Percentiles rank a stretch among this genome's conserved stretches.
phyloP scores from a whole-genome alignment of 495 filamentous ascomycete species.

The Thozetella sp. region DNA sequence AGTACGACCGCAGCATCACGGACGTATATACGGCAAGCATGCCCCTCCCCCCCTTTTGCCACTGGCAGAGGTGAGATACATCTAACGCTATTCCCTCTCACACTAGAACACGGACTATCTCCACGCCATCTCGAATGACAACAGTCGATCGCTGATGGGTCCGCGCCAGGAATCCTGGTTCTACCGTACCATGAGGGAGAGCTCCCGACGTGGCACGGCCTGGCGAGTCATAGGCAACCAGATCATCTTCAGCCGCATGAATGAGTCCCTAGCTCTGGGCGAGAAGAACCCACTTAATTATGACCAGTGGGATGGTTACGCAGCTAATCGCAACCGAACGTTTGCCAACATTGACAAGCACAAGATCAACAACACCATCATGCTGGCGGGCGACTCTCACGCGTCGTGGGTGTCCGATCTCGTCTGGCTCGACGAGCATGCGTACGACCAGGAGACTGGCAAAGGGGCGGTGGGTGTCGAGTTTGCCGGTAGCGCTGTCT shows the following conservation, averaged over 20 bases:
- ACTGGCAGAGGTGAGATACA: no score
- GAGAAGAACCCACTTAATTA: conserved; percentile 54
- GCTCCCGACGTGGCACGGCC: conserved; percentile 51
- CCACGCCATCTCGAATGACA: conserved; percentile 56
- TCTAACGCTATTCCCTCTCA: no score
- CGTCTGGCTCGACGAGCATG: conserved; percentile 59
- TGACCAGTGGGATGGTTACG: conserved; percentile 68
- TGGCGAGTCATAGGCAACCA: conserved; percentile 72
- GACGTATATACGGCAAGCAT: conserved; percentile 28
- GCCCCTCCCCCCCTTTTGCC: neutral
- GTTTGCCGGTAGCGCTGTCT: conserved; percentile 66
- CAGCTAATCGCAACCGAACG: conserved; percentile 64
- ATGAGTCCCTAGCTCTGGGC: conserved; percentile 35
- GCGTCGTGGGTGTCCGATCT: conserved; percentile 66
- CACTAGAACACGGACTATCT: conserved; percentile 60
- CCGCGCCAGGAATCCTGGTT: conserved; percentile 70
- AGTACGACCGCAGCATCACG: conserved; percentile 64
- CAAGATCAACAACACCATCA: conserved; percentile 66
- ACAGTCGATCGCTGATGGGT: conserved; percentile 64
- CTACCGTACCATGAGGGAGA: conserved; percentile 57
- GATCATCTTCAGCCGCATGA: conserved; percentile 62
- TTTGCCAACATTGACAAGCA: conserved; percentile 59
- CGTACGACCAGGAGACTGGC: conserved; percentile 58
- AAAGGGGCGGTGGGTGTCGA: conserved; percentile 64
- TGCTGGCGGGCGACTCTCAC: conserved; percentile 67